Base-by-base conservation (phyloP, 805 yeast species). In the Myxozyma neotropica region DNA sequence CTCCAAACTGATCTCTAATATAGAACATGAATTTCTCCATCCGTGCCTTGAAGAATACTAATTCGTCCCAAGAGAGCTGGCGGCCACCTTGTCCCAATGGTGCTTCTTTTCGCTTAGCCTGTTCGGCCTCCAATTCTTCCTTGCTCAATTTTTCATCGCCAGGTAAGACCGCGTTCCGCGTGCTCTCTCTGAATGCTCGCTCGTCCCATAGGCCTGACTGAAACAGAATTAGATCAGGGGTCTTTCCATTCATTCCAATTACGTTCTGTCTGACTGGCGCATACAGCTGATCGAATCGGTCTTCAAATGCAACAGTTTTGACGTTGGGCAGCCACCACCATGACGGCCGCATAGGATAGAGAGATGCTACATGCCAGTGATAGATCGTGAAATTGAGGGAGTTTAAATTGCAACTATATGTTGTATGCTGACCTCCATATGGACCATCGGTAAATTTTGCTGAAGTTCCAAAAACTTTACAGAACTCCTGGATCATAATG, bases 201-300 rank as follows among this genome's bases (percentile, higher is more conserved):
- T 57, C 59, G 57, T 61, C 65, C 65, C 65, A 61, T 15, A 61
- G 52, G 7, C 65, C 65, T 17, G 63, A 58, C 35, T 61, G 59
- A 43, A 61, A 49, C 29, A 61, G 24, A 29, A 61, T 44, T 12
- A 61, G 45, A 36, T 61, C 65, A 6, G 63, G 63, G 35, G 62
- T 26, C 7, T 27, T 26, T 19, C 63, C 59, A 48, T 58, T 57
- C 57, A 53, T 51, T 31, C 65, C 63, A 44, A 53, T 38, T 4
- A 36, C 53, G 5, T 54, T 36, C 26, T 51, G 19, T 21, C 47
- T 19, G 15, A 58, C 61, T 6, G 59, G 59, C 42, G 33, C 50
- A 47, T 49, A 62, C 21, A 55, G 17, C 13, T 40, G 21, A 27
- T 47, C 56, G 47, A 55, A 62, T 12, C 66, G 48, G 33, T 62